Evolutionary conservation across 2,329 filamentous ascomycete species (phyloP), one percentile per base, ranked within the genome.

Genomic region (Drechslerella coelobrocha): DNA sequence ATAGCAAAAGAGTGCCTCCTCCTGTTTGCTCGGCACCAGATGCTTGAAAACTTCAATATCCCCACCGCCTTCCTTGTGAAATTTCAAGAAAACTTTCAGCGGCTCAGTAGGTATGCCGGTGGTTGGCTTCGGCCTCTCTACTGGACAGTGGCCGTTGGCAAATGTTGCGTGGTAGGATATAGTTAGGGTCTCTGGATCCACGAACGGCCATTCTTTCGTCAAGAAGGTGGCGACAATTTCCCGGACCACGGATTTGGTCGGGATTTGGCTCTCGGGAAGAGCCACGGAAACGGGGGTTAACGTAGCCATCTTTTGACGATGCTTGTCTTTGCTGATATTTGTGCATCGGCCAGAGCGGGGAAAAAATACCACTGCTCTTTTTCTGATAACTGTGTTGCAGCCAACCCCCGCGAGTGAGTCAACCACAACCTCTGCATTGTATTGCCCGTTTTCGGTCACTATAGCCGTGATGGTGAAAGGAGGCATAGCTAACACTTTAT

Each of bases 1-100:
- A 21, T 73, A 55, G 47, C 66, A 74, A 7, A 75, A n/a, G 12
- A 51, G 50, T 51, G 73, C 73, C 54, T 75, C 73, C 31, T 75
- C 74, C 1, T 72, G 59, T 27, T 73, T 75, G 8, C 26, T 69
- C 7, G 74, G 74, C 2, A 61, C 73, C 19, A 75, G 45, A 12
- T 55, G 43, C 19, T 72, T 69, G 51, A 75, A 75, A 0, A 73
- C 31, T 55, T 63, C 71, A 2, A 74, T 59, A 2, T 53, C 48
- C 19, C 4, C 53, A 4, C 23, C 37, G 24, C n/a, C n/a, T 7
- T 45, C 39, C n/a, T 56, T 47, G n/a, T 56, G 53, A 12, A 56
- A 47, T 56, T 56, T 56, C 6, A 56, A 45, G 24, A 56, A 56
- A 19, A 45, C 34, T 37, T 73, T 72, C 17, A 69, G 51, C 2